phyloP scores from a whole-genome alignment of 169 alveolate species.

The Babesia caballi region DNA sequence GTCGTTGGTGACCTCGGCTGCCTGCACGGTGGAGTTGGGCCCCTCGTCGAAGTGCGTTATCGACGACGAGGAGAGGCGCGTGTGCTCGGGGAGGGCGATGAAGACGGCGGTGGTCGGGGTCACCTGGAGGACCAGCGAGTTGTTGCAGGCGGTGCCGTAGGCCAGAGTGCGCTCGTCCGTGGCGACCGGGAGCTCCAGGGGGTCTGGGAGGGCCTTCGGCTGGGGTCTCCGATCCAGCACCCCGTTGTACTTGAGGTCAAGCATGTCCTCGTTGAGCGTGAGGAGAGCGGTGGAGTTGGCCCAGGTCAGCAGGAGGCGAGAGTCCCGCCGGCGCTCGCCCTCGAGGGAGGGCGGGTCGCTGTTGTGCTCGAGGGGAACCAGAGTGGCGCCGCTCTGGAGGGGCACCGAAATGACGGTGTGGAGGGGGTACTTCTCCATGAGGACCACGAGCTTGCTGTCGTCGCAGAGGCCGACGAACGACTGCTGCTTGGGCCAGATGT shows the following conservation, averaged over 20 bases:
- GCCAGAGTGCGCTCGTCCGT: slow-evolving; percentile 18
- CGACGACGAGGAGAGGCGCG: not conserved
- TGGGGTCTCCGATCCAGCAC: not conserved
- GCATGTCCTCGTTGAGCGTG: not conserved
- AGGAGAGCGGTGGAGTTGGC: not conserved
- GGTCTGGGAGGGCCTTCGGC: not conserved
- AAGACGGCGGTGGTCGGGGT: not conserved
- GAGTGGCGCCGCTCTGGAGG: slow-evolving; percentile 9
- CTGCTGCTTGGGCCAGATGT: slow-evolving; percentile 36
- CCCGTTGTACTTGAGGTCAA: not conserved
- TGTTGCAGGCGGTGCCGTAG: slow-evolving; percentile 2
- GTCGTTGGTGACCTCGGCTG: not conserved
- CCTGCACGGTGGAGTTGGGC: not conserved
- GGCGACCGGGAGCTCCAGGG: not conserved
- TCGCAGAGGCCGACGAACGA: slow-evolving; percentile 25
- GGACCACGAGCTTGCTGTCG: slow-evolving; percentile 16
- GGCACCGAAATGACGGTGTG: slow-evolving; percentile 28
- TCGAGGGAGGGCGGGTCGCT: not conserved
- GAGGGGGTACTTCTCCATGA: slow-evolving; percentile 38
- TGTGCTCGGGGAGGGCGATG: not conserved
- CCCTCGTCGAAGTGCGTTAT: not conserved
- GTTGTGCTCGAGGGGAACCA: slow-evolving; percentile 7
- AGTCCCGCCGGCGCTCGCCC: not conserved
- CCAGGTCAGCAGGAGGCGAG: slow-evolving; percentile 7
- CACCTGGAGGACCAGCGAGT: not conserved